Percentiles rank a stretch among this genome's conserved stretches.
These are phyloP conservation scores for Paraphysoderma sedebokerense DNA, from an alignment of 371 early-diverging fungal species.

Conservation along the genomic window DNA sequence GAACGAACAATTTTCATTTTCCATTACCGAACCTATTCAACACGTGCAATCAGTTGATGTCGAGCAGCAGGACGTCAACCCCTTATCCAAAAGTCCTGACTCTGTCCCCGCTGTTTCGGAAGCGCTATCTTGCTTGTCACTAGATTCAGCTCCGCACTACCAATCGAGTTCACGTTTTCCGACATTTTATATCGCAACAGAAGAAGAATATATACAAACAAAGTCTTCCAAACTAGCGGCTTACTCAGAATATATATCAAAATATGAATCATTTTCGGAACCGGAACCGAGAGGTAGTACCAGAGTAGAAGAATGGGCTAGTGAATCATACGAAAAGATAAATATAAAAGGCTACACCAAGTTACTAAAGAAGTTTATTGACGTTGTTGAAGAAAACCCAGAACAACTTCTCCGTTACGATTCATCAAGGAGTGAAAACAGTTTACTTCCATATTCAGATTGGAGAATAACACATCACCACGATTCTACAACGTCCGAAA, in stretches of 20 bases:
- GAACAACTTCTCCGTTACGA: slow-evolving; percentile 72
- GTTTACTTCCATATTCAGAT: slow-evolving; percentile 46
- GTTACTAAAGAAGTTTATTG: slow-evolving; percentile 58
- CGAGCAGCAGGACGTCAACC: too few species aligned
- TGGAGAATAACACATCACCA: slow-evolving; percentile 4
- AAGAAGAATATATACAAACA: neutral
- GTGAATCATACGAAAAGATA: slow-evolving; percentile 66
- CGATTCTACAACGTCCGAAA: slow-evolving; percentile 12
- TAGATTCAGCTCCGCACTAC: too few species aligned
- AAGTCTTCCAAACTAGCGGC: neutral
- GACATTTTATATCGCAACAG: neutral
- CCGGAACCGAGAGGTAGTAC: too few species aligned
- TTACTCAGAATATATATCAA: neutral
- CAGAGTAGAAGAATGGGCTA: slow-evolving; percentile 55
- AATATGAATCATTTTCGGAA: too few species aligned
- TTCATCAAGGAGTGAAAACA: slow-evolving; percentile 45
- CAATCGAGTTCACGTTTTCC: too few species aligned
- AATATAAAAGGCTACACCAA: slow-evolving; percentile 49
- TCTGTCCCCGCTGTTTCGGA: too few species aligned
- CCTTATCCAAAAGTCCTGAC: too few species aligned
- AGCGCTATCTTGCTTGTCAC: too few species aligned
- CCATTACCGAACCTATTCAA: too few species aligned
- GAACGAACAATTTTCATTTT: too few species aligned
- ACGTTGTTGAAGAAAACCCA: slow-evolving; percentile 49
- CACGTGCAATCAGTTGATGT: too few species aligned